Evolutionary conservation across 106 monocot species (phyloP).

Genomic region (Dendrobium nobile): DNA sequence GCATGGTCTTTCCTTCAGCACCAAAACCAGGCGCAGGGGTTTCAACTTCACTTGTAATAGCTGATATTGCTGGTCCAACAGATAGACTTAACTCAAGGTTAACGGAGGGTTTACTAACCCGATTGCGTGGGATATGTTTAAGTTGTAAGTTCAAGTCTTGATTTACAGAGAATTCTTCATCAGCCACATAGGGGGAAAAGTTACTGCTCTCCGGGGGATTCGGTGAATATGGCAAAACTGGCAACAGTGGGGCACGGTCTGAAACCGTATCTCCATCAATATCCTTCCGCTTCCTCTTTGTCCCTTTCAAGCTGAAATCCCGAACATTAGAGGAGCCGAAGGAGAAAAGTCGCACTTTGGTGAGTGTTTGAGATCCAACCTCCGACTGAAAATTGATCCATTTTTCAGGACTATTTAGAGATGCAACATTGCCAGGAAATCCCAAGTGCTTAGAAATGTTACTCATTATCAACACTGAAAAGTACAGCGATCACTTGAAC

Average conservation of each 20-base stretch:
- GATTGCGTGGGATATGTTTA: neutral
- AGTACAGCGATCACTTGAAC: neutral
- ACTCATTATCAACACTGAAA: slow-evolving; percentile 8
- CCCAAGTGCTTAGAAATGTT: slow-evolving; percentile 5
- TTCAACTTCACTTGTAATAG: slow-evolving; percentile 13
- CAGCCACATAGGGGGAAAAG: slow-evolving; percentile 35
- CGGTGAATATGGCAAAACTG: slow-evolving; percentile 28
- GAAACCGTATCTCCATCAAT: slow-evolving; percentile 9
- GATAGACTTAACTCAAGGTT: slow-evolving; percentile 51
- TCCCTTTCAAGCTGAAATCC: slow-evolving; percentile 11
- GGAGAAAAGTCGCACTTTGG: slow-evolving; percentile 14
- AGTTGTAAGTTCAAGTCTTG: slow-evolving; percentile 37
- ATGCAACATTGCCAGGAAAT: neutral
- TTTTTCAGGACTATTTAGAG: neutral
- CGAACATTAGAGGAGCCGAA: slow-evolving; percentile 2
- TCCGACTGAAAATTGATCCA: slow-evolving; percentile 12
- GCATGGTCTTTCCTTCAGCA: slow-evolving; percentile 46
- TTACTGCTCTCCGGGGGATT: slow-evolving; percentile 48
- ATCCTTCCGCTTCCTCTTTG: slow-evolving; percentile 38
- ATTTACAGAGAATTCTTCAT: slow-evolving; percentile 38
- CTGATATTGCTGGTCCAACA: slow-evolving; percentile 35
- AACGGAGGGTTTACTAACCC: slow-evolving; percentile 1
- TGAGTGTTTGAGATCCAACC: slow-evolving; percentile 3
- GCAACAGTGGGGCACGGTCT: slow-evolving; percentile 14
- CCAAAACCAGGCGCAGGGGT: slow-evolving; percentile 22